Conservation (phyloP, 225 moss, liverwort and hornwort species). For the Marchantia paleacea region DNA sequence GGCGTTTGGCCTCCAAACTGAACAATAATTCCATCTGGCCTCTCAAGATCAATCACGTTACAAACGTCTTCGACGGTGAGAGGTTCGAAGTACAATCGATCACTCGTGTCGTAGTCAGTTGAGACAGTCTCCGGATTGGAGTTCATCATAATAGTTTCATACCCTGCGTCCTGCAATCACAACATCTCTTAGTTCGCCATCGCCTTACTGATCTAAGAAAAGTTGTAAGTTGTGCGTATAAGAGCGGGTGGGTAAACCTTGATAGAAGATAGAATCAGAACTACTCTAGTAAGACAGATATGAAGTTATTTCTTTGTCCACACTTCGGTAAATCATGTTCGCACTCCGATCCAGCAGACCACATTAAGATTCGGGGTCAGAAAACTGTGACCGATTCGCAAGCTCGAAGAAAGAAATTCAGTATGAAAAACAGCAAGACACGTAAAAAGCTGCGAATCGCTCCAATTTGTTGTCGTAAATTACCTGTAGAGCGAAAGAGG, state of each 20-base stretch:
- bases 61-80: conserved; percentile 88
- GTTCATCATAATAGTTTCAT: conserved; percentile 99
- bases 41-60: conserved; percentile 90
- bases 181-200: not conserved
- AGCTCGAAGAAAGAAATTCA: not conserved
- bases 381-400: too few relatives aligned
- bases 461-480: not conserved
- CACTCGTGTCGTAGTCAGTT: conserved; percentile 94
- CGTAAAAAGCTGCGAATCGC: not conserved
- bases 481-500: conserved; percentile 88
- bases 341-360: too few relatives aligned
- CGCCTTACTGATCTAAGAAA: not conserved
- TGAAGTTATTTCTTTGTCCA: too few relatives aligned
- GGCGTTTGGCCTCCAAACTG: conserved; percentile 98
- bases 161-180: conserved; percentile 74
- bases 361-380: too few relatives aligned
- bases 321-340: too few relatives aligned
- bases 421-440: not conserved
- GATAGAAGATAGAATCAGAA: too few relatives aligned
- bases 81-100: conserved; percentile 92
- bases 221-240: too few relatives aligned
- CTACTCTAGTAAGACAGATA: too few relatives aligned
- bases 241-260: too few relatives aligned
- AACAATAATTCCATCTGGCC: conserved; percentile 91
- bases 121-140: conserved; percentile 98